phyloP scores from a whole-genome alignment of 768 basidiomycete species.

The Rhizopogon vinicolor region DNA sequence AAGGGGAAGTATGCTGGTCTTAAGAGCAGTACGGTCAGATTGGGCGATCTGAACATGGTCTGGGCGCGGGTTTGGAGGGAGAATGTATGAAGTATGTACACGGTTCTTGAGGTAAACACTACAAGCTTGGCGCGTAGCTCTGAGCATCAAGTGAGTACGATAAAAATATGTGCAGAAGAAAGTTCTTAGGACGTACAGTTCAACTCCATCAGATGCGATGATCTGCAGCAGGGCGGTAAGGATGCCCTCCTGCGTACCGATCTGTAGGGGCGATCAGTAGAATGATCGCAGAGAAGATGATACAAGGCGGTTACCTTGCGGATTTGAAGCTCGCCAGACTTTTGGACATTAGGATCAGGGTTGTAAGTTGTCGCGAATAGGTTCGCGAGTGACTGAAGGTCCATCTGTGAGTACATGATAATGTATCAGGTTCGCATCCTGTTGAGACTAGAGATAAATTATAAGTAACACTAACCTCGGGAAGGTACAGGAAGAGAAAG shows the following conservation, averaged over 20 bases:
- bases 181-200: conserved; percentile 50
- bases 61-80: conserved; percentile 38
- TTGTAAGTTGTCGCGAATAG: conserved; percentile 80
- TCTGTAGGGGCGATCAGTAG: conserved; percentile 35
- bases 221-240: conserved; percentile 83
- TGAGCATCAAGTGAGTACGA: conserved; percentile 18
- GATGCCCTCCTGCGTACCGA: conserved; percentile 78
- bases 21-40: conserved; percentile 73
- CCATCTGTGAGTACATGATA: conserved; percentile 41
- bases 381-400: conserved; percentile 68
- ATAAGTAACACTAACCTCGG: neutral
- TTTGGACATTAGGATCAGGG: conserved; percentile 83
- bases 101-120: conserved; percentile 92
- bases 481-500: neutral
- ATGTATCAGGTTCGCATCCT: neutral
- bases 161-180: neutral
- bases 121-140: conserved; percentile 79
- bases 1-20: conserved; percentile 60
- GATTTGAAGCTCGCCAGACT: conserved; percentile 82
- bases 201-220: conserved; percentile 71
- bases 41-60: conserved; percentile 59
- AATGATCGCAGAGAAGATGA: neutral
- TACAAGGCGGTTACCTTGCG: conserved; percentile 52
- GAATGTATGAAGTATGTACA: conserved; percentile 59
- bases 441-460: no score